These are phyloP conservation scores for Collybia sordida DNA, from an alignment of 768 basidiomycete species.

Conservation along the genomic window DNA sequence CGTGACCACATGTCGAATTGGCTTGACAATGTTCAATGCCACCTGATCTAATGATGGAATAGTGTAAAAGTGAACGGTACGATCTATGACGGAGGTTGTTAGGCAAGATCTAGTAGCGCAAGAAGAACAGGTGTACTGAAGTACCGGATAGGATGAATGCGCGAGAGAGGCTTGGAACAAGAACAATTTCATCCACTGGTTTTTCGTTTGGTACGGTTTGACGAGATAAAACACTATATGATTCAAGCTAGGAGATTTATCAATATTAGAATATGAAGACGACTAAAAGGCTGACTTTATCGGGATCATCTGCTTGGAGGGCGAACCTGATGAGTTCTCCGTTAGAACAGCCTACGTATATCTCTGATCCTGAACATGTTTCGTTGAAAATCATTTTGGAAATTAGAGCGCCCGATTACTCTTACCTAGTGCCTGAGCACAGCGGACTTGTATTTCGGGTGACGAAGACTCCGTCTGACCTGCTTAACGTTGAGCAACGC, in stretches of 20 bases:
- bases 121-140: constrained; percentile 17
- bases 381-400: neutral
- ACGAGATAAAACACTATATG: constrained; percentile 67
- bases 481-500: constrained; percentile 3
- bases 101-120: constrained; percentile 9
- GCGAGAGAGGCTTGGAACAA: constrained; percentile 74
- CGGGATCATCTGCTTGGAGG: constrained; percentile 57
- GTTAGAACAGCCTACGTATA: constrained; percentile 85
- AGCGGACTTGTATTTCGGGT: constrained; percentile 31
- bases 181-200: constrained; percentile 76
- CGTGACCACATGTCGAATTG: constrained; percentile 76
- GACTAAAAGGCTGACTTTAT: constrained; percentile 35
- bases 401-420: neutral
- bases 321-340: constrained; percentile 83
- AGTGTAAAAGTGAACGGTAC: constrained; percentile 74
- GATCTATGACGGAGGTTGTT: constrained; percentile 35
- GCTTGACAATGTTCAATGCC: constrained; percentile 57
- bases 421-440: constrained; percentile 61
- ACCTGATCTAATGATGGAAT: constrained; percentile 80
- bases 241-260: constrained; percentile 40
- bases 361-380: constrained; percentile 75
- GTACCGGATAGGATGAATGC: constrained; percentile 76
- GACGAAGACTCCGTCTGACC: constrained; percentile 9
- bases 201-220: constrained; percentile 69
- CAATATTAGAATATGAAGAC: neutral